Base-by-base conservation (phyloP, 257 asterid genomes). In the Orobanche coerulescens region DNA sequence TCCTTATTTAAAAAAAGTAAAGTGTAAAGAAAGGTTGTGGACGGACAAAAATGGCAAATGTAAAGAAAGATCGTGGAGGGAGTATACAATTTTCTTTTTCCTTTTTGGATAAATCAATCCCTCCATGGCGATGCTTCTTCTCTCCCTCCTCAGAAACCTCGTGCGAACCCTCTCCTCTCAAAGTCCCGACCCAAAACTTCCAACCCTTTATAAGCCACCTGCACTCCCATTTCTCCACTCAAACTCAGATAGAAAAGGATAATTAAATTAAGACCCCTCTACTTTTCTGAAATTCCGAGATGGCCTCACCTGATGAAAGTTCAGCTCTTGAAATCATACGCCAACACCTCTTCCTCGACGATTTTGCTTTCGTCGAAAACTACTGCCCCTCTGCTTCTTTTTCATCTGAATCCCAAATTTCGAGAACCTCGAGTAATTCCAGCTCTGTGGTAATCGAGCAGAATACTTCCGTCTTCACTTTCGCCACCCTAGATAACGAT, bases 291-390 rank as follows among this genome's bases (percentile, higher is more conserved):
- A 4, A 16, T 18, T 19, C 23, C 10, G 0, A 22, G 14, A 84
- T 83, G 91, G 81, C 81, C 4, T 85, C 84, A 0, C 64, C 75
- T 5, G 75, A 73, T 51, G 85, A 81, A 30, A 64, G 59, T 40
- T 80, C 86, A 18, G 73, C 96, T 24, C 84, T 92, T 8, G 95
- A 92, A 14, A 64, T 72, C 43, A 88, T 92, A 5, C 81, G 94
- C 69, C 89, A 85, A 9, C 88, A 81, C 67, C 93, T 86, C 67
- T 90, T 86, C 36, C 80, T 82, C 13, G 91, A 88, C 20, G 98
- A 92, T 67, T 31, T 5, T 54, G 67, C 80, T 1, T 88, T 88
- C 34, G 48, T 62, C 33, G 86, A 85, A 34, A 64, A 33, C 62
- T 85, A 76, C 11, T 74, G 71, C 54, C 54, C 54, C 5, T 18